Base-by-base conservation (phyloP, 2,329 filamentous ascomycete species). In the Ploettnerulaceae sp. region DNA sequence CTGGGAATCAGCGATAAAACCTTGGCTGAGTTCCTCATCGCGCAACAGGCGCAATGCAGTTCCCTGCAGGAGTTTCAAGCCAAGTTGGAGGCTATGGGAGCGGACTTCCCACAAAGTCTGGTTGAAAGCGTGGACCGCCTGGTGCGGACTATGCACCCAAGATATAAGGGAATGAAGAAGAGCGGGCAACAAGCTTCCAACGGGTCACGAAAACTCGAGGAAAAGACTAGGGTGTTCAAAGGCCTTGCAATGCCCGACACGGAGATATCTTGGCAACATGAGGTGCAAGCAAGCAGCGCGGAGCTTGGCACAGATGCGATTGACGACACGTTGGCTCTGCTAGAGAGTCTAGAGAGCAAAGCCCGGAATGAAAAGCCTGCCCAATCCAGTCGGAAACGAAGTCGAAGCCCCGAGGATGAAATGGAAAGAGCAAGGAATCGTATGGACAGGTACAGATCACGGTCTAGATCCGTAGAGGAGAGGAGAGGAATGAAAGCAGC, bases 21-120 rank as follows among this genome's bases (percentile, higher is more conserved):
- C 4, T 81, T 98, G 20, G 90, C 93, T 58, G 93, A 98, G 68
- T 98, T 95, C 64, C 81, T 98, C 61, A 95, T 98, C 63, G 86
- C 86, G 52, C 86, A 95, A 64, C 88, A 95, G 60, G 69, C 84
- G 64, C 79, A 90, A 75, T 86, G 82, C 70, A 75, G 73, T 41
- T 77, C 76, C 21, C 73, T 87, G 47, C 67, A 75, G 42, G 82
- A 86, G 21, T 98, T 97, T 71, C 86, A 86, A 69, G 71, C 73
- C 56, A 81, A 81, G 62, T 75, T 97, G 56, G 79, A 83, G 56
- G 79, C 75, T 22, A 82, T 94, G 67, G 87, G 86, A 45, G 87
- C 84, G 53, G 89, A 78, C 20, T 94, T 96, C 55, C 89, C 90
- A 0, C 76, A 81, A 45, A 95, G 87, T 69, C 71, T 98, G 58